Conservation (phyloP, 305 asterid species). For the Solanum aculeatissimum region DNA sequence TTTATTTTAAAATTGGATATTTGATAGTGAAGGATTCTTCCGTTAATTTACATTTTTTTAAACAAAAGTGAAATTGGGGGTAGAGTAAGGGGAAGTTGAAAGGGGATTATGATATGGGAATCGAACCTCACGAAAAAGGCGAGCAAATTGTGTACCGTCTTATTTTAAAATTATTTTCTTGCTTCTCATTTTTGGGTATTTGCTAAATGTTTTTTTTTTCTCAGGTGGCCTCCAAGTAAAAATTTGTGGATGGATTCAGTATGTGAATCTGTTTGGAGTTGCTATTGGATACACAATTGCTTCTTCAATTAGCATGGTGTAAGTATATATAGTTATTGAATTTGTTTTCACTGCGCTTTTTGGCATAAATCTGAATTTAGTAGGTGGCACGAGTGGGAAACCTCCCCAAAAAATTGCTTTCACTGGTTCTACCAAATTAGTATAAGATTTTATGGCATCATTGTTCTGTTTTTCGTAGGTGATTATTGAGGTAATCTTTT, state of each 20-base stretch:
- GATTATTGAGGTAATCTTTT: background rate
- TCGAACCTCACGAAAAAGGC: no score
- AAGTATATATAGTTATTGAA: constrained; percentile 11
- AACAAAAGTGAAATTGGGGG: background rate
- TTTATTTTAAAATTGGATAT: background rate
- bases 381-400: no score
- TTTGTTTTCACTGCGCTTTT: background rate
- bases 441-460: no score
- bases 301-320: constrained; percentile 77
- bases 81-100: background rate
- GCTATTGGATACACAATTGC: constrained; percentile 96
- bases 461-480: background rate
- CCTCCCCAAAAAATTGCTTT: no score
- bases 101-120: background rate
- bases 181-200: background rate
- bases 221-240: constrained; percentile 77
- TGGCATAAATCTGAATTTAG: no score
- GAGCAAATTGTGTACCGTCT: no score
- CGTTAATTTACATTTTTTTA: no score
- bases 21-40: background rate
- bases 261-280: constrained; percentile 77
- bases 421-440: no score
- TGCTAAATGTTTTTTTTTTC: background rate
- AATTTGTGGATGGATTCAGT: constrained; percentile 87
- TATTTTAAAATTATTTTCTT: background rate